phyloP scores from a whole-genome alignment of 805 yeast species.

The Yarrowia sp. region DNA sequence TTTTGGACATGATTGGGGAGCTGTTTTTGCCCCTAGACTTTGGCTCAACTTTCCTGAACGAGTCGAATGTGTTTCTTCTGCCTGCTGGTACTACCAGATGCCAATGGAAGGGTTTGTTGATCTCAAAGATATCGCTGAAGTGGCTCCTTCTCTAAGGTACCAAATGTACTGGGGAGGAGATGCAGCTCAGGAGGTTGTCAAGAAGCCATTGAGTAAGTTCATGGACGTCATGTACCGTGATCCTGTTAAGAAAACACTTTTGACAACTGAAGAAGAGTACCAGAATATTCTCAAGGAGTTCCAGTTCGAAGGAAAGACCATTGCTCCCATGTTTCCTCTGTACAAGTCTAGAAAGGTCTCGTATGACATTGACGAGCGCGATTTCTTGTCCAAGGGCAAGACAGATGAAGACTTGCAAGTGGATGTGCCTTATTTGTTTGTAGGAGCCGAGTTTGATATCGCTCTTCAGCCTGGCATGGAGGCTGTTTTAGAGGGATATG shows the following conservation, averaged over 20 bases:
- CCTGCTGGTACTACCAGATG: constrained; percentile 23
- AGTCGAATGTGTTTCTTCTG: constrained; percentile 12
- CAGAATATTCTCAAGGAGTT: neutral
- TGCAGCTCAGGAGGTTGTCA: neutral
- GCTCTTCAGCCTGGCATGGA: constrained; percentile 20
- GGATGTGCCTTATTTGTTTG: constrained; percentile 8
- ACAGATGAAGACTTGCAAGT: neutral
- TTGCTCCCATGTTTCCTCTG: neutral
- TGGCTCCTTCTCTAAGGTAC: neutral
- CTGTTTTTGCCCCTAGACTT: neutral
- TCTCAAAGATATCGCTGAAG: neutral
- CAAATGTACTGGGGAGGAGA: constrained; percentile 21
- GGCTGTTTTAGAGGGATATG: neutral
- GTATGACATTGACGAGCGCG: neutral
- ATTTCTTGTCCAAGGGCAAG: neutral
- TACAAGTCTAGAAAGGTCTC: constrained; percentile 5
- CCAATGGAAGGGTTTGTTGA: constrained; percentile 4
- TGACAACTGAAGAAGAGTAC: neutral
- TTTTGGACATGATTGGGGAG: constrained; percentile 25
- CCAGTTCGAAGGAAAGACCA: neutral
- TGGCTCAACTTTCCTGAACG: constrained; percentile 17
- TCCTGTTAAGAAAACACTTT: neutral
- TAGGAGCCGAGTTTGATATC: constrained; percentile 11
- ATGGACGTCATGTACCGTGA: neutral
- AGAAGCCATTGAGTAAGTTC: neutral